Percentiles rank a stretch among this genome's conserved stretches.
phyloP scores from a whole-genome alignment of 2,329 filamentous ascomycete genomes.

The Spiromastix sp. region DNA sequence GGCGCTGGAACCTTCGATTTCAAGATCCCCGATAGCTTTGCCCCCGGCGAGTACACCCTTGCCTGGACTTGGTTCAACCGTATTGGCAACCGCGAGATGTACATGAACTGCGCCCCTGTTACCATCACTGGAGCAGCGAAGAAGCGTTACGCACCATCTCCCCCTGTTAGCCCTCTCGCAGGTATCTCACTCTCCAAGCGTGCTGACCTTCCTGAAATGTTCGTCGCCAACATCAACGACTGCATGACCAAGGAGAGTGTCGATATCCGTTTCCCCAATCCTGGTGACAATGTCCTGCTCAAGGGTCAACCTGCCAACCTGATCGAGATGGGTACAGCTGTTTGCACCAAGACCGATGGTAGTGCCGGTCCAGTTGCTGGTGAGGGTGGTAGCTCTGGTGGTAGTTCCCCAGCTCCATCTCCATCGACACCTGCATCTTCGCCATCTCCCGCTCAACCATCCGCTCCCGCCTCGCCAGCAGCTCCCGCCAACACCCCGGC shows the following conservation, averaged over 20 bases:
- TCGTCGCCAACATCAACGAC: conserved; percentile 56
- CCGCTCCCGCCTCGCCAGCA: conserved; percentile 1
- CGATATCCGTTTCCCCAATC: conserved; percentile 58
- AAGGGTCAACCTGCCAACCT: conserved; percentile 33
- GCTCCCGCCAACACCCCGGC: not conserved
- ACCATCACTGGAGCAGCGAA: conserved; percentile 46
- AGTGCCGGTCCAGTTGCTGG: conserved; percentile 24
- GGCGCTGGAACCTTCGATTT: conserved; percentile 56
- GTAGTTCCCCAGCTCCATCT: conserved; percentile 10
- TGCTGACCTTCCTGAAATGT: conserved; percentile 59
- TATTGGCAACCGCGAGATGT: conserved; percentile 87
- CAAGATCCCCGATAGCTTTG: conserved; percentile 59
- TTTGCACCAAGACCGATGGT: conserved; percentile 17
- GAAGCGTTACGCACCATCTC: conserved; percentile 19
- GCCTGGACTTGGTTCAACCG: conserved; percentile 96
- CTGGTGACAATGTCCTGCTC: conserved; percentile 49
- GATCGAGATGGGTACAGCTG: conserved; percentile 18
- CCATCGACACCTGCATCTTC: not conserved
- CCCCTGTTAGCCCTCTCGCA: conserved; percentile 6
- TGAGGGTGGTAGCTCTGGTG: conserved; percentile 13
- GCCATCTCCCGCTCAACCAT: not conserved
- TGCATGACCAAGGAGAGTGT: conserved; percentile 46
- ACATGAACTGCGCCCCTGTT: conserved; percentile 89
- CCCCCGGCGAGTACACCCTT: conserved; percentile 65
- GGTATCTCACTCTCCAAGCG: conserved; percentile 39